These are phyloP conservation scores for Periconia digitata DNA, from an alignment of 2,329 filamentous ascomycete genomes.

Conservation along the genomic window DNA sequence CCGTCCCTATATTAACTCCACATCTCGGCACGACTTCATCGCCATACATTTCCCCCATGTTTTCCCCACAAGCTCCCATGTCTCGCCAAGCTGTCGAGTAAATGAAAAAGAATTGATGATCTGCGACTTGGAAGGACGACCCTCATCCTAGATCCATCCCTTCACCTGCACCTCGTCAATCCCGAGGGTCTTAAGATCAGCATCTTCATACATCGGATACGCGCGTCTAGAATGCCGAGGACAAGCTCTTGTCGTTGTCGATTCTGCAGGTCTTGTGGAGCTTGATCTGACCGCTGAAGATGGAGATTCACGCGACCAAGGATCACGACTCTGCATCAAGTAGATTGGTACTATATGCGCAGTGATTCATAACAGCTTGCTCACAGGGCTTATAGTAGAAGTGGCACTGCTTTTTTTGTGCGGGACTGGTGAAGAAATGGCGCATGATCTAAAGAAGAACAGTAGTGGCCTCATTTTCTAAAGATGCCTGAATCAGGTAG, in stretches of 20 bases:
- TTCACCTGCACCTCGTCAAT: neutral
- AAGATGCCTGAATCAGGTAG: too few relatives aligned
- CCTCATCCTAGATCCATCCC: neutral
- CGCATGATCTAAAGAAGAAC: too few relatives aligned
- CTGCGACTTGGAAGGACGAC: neutral
- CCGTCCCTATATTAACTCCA: neutral
- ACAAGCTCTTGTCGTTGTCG: neutral
- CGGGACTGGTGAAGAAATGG: too few relatives aligned
- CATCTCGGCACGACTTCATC: neutral
- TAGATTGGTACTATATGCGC: neutral
- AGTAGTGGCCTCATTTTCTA: too few relatives aligned
- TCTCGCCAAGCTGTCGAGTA: neutral
- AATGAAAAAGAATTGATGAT: neutral
- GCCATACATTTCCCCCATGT: neutral
- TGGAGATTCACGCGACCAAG: neutral
- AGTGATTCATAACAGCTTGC: too few relatives aligned
- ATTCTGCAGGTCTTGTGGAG: conserved; percentile 1
- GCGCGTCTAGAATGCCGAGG: neutral
- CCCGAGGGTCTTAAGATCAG: neutral
- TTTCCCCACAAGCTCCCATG: neutral
- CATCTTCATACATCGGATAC: too few relatives aligned
- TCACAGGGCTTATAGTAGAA: too few relatives aligned
- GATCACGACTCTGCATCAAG: too few relatives aligned
- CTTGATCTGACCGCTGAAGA: conserved; percentile 4
- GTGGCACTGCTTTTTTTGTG: too few relatives aligned